Conservation (phyloP, 768 basidiomycete genomes). For the Boletus insuetus region DNA sequence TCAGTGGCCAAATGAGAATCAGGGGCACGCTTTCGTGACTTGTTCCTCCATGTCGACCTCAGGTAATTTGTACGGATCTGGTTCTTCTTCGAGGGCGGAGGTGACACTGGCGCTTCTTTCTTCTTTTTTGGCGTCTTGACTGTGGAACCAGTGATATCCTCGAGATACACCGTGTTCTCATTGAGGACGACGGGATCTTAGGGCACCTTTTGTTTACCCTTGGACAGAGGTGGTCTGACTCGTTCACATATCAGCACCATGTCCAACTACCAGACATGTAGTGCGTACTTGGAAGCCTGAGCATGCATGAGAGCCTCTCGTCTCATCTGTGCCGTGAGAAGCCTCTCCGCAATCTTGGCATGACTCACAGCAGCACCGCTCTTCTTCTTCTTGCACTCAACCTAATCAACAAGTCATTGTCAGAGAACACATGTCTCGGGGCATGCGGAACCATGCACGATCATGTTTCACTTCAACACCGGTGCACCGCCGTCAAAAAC, state of each 20-base stretch:
- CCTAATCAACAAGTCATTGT: slow-evolving; percentile 40
- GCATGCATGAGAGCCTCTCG: slow-evolving; percentile 78
- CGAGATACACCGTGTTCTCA: slow-evolving; percentile 81
- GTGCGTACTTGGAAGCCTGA: slow-evolving; percentile 40
- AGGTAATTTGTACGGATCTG: slow-evolving; percentile 91
- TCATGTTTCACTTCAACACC: slow-evolving; percentile 79
- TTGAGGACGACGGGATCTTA: slow-evolving; percentile 53
- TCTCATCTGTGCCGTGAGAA: slow-evolving; percentile 92
- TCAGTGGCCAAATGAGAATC: slow-evolving; percentile 96
- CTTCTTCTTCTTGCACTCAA: slow-evolving; percentile 87
- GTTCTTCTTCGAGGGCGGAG: slow-evolving; percentile 55
- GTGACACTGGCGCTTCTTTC: slow-evolving; percentile 33
- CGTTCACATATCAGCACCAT: neutral
- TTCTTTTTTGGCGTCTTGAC: slow-evolving; percentile 49
- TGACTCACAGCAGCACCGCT: slow-evolving; percentile 85
- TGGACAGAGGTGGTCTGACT: slow-evolving; percentile 26
- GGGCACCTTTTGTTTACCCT: slow-evolving; percentile 46
- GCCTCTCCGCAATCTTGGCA: slow-evolving; percentile 82
- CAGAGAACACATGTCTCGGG: slow-evolving; percentile 1
- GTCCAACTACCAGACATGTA: neutral
- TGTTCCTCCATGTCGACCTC: slow-evolving; percentile 68
- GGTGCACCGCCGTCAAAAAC: slow-evolving; percentile 99
- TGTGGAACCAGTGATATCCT: slow-evolving; percentile 66
- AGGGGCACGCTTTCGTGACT: slow-evolving; percentile 60
- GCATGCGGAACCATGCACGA: slow-evolving; percentile 51